Evolutionary conservation across 129 eudicot genomes (phyloP).

Genomic region (Tagetes erecta): DNA sequence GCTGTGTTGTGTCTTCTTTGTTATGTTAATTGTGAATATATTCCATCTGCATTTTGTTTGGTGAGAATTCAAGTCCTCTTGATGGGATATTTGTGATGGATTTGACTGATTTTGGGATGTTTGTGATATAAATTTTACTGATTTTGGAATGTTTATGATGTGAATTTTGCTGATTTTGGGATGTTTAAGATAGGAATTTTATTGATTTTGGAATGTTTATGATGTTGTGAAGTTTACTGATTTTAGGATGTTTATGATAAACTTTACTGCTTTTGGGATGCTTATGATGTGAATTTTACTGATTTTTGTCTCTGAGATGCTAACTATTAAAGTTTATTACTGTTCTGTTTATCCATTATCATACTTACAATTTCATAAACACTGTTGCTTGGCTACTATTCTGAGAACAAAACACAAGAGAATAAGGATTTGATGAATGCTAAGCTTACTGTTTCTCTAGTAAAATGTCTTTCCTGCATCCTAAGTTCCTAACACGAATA

Average conservation of each 20-base stretch:
- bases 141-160: background rate
- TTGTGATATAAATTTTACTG: constrained; percentile 1
- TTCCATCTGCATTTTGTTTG: too few relatives aligned
- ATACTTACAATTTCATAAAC: background rate
- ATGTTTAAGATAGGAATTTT: too few relatives aligned
- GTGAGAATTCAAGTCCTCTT: background rate
- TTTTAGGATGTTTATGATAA: too few relatives aligned
- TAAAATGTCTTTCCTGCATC: background rate
- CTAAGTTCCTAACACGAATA: constrained; percentile 29
- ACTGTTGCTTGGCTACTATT: background rate
- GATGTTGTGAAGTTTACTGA: too few relatives aligned
- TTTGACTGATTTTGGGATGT: constrained; percentile 13
- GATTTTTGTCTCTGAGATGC: background rate
- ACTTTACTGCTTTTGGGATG: background rate
- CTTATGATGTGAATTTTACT: background rate
- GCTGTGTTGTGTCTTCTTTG: background rate
- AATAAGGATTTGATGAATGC: background rate
- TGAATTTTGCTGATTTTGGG: background rate
- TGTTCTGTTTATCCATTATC: background rate
- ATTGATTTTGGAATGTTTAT: too few relatives aligned
- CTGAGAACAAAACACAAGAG: background rate
- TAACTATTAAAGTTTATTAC: background rate
- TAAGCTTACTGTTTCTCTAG: background rate
- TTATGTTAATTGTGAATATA: background rate
- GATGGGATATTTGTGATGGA: background rate